Evolutionary conservation across 2,329 filamentous ascomycete species (phyloP), one percentile per base, ranked within the genome.

Genomic region (Aspergillus neoniger): DNA sequence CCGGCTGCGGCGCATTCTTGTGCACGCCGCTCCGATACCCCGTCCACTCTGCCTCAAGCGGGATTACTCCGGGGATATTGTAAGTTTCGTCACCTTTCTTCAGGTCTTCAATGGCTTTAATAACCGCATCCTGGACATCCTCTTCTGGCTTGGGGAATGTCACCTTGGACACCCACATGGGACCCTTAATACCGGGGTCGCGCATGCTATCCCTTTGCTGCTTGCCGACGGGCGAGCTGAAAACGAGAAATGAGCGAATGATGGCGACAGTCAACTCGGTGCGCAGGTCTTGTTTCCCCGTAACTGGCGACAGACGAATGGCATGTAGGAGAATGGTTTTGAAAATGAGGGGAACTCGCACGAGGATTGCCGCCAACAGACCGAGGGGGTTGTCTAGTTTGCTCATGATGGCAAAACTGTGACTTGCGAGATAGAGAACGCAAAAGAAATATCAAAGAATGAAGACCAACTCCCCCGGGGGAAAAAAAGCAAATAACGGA

Each of bases 121-220:
- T 54, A 15, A 81, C 68, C 2, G 75, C 74, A 28, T 74, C 69
- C 50, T 72, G 71, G 9, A 79, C 72, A 48, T 74, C 74, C 80
- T 85, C 59, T 50, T 77, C 82, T 0, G 85, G 89, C 2, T 79
- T 77, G 0, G 86, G 84, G 15, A 91, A 79, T 0, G 83, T 85
- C 44, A 90, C 88, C 57, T 86, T 89, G 68, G 88, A 88, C 23
- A 96, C 82, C 93, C 93, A 97, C 65, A 95, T 86, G 48, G 85
- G 85, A 3, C 92, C 92, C 72, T 91, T 92, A 70, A 96, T 80
- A 0, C 86, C 87, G 0, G 84, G 84, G 57, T 90, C 89, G 59
- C 81, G 85, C 48, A 85, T 77, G 1, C 85, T 84, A n/a, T 85
- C 68, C 44, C 77, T 79, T 75, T 97, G 94, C 6, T 84, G 77